Base-by-base conservation (phyloP, 2,329 filamentous ascomycete species). In the Macroventuria anomochaeta region DNA sequence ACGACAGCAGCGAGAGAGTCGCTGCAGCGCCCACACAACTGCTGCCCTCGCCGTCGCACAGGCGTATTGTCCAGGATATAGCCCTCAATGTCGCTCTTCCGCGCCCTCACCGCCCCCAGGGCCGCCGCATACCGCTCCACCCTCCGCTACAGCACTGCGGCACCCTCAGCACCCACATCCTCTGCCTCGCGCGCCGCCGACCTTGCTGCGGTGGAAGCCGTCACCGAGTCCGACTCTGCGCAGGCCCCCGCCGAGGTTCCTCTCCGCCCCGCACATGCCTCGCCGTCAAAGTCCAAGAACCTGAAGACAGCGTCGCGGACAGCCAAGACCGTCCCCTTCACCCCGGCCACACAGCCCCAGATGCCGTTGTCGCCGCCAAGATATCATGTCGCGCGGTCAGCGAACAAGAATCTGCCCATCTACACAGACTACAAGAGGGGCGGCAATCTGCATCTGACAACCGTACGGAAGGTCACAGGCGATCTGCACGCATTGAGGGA, bases 401-500 rank as follows among this genome's bases (percentile, higher is more conserved):
- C 81, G 1, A 87, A 84, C 31, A 84, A 86, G 40, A 85, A 91
- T 61, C 79, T 95, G 2, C 86, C 91, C 20, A 83, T 97, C 37
- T 99, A 97, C 77, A 80, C 86, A 13, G 80, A 86, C 61, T 79
- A 77, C 60, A 93, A 90, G 78, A 82, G 85, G 11, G 91, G 91
- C 46, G 90, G 91, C 12, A 95, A 90, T 61, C 81, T 87, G 69
- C 85, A 86, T 65, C 76, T 89, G 66, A 96, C 93, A 5, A 75
- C 85, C 51, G 77, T 99, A 50, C 89, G 91, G 73, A 92, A 90
- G 75, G 83, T 93, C 42, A 86, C 91, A 52, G 95, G 95, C 13
- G 83, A 96, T 71, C 68, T 86, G 42, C 74, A 79, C 26, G 82
- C 79, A 3, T 72, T 97, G 59, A 81, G 84, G 57, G 75, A 82